Evolutionary conservation across 306 rosid species (phyloP).

Genomic region (Cicer judaicum): DNA sequence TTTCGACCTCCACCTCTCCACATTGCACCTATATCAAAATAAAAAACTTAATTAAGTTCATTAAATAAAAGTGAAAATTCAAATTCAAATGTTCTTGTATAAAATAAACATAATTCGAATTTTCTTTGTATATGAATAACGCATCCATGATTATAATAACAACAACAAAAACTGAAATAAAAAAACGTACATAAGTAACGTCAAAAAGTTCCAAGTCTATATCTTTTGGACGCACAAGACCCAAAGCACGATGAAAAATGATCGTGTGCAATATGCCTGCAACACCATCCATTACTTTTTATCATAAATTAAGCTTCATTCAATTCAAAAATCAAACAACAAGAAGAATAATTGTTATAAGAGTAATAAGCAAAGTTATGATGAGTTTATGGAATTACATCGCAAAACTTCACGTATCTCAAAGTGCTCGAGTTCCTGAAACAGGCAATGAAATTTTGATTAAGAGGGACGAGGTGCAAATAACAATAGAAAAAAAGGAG

Average conservation of each 20-base stretch:
- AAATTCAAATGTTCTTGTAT: not conserved
- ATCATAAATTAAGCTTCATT: constrained; percentile 5
- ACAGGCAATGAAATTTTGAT: not conserved
- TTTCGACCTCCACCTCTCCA: constrained; percentile 87
- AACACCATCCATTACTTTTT: constrained; percentile 13
- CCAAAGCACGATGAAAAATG: constrained; percentile 94
- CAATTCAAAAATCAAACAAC: constrained; percentile 2
- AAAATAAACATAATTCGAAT: not conserved
- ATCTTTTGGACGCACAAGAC: constrained; percentile 96
- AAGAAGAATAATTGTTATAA: not conserved
- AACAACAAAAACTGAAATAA: not conserved
- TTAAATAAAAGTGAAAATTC: not conserved
- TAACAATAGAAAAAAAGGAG: not conserved
- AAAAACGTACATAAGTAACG: constrained; percentile 78
- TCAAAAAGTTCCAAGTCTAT: constrained; percentile 91
- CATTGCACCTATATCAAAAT: constrained; percentile 78
- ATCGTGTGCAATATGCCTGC: constrained; percentile 95
- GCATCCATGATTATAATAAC: not conserved
- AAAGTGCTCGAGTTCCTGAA: constrained; percentile 84
- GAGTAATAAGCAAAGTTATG: no score
- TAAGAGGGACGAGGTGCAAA: not conserved
- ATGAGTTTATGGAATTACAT: constrained; percentile 54
- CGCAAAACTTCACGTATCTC: constrained; percentile 94
- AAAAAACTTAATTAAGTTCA: not conserved
- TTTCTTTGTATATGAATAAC: not conserved